Evolutionary conservation across 257 asterid genomes (phyloP).

Genomic region (Solanum ossicruentum): DNA sequence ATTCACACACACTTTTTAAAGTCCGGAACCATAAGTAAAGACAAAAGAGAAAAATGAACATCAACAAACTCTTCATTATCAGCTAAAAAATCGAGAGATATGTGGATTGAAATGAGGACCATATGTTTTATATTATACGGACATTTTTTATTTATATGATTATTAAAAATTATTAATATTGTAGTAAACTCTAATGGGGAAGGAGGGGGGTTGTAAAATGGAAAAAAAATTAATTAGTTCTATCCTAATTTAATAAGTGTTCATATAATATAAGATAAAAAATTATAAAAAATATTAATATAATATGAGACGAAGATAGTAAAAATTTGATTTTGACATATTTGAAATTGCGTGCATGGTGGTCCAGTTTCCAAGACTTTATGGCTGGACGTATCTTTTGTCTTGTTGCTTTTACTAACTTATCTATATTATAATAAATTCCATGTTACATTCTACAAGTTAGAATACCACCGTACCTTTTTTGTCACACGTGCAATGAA

Average conservation of each 20-base stretch:
- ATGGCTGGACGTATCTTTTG: background rate
- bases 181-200: too few relatives aligned
- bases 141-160: too few relatives aligned
- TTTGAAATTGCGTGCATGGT: background rate
- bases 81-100: background rate
- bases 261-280: too few relatives aligned
- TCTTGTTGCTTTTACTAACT: background rate
- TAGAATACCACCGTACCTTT: background rate
- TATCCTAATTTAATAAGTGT: too few relatives aligned
- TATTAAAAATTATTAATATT: too few relatives aligned
- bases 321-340: background rate
- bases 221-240: too few relatives aligned
- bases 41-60: background rate
- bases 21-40: background rate
- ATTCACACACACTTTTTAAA: background rate
- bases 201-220: too few relatives aligned
- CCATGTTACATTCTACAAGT: too few relatives aligned
- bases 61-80: background rate
- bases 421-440: background rate
- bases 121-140: background rate
- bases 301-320: too few relatives aligned
- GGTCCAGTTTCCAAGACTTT: background rate
- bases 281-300: too few relatives aligned
- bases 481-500: background rate
- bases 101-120: background rate